These are phyloP conservation scores for Pterocarpus macrocarpus DNA, from an alignment of 306 rosid genomes.

Conservation along the genomic window DNA sequence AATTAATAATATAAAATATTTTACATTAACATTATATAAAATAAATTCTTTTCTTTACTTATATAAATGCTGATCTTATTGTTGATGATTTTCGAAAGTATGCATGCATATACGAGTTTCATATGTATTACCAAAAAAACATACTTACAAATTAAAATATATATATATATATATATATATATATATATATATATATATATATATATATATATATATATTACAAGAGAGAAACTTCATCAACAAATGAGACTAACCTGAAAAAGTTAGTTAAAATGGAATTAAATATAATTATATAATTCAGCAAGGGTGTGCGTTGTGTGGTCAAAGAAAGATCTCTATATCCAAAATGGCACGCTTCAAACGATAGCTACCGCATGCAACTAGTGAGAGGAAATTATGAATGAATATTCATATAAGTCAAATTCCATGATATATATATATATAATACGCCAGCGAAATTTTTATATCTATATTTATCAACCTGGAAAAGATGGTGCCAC, in stretches of 20 bases:
- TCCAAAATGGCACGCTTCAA: constrained; percentile 33
- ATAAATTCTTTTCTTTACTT: background rate
- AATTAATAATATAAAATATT: no score
- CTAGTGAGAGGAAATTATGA: constrained; percentile 8
- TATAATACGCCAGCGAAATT: background rate
- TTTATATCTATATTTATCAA: constrained; percentile 11
- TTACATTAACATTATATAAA: no score
- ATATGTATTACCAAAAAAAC: no score
- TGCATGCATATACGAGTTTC: no score
- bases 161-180: no score
- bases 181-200: no score
- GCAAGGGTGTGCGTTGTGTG: constrained; percentile 16
- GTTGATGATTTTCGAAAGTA: background rate
- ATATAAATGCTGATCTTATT: no score
- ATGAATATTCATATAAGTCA: constrained; percentile 9
- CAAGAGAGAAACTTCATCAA: background rate
- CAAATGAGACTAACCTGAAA: background rate
- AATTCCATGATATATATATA: background rate
- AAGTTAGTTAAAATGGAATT: background rate
- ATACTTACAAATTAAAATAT: no score
- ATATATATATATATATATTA: no score
- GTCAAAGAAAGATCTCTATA: constrained; percentile 37
- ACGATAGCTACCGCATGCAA: constrained; percentile 33
- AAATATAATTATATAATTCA: constrained; percentile 19
- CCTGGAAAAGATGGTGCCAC: constrained; percentile 98